These are phyloP conservation scores for Zostera marina DNA, from an alignment of 116 monocot species.

Conservation along the genomic window DNA sequence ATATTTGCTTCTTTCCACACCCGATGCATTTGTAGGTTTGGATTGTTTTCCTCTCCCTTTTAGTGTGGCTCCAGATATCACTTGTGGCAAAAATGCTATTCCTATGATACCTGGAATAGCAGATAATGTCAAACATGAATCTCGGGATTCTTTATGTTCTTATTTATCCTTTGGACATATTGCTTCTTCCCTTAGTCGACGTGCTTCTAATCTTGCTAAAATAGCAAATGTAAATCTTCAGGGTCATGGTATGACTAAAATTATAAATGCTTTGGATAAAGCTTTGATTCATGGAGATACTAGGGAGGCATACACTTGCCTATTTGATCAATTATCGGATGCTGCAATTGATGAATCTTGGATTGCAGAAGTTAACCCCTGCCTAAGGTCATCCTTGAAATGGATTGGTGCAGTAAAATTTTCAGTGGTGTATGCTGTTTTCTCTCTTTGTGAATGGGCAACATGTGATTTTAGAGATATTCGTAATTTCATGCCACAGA, in stretches of 20 bases:
- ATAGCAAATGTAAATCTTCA: constrained; percentile 53
- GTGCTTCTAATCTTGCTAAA: constrained; percentile 60
- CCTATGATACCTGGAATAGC: constrained; percentile 15
- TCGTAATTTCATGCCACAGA: constrained; percentile 27
- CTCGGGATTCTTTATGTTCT: constrained; percentile 32
- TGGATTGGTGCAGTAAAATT: constrained; percentile 61
- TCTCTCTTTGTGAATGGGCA: constrained; percentile 96
- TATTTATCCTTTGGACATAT: constrained; percentile 58
- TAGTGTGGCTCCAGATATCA: constrained; percentile 45
- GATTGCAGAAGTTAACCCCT: constrained; percentile 88
- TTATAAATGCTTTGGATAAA: constrained; percentile 70
- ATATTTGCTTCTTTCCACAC: constrained; percentile 63
- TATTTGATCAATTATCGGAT: constrained; percentile 84
- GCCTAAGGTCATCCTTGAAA: constrained; percentile 65
- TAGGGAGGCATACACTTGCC: constrained; percentile 46
- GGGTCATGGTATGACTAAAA: constrained; percentile 68
- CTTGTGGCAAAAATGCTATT: constrained; percentile 10
- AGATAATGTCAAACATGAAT: constrained; percentile 15
- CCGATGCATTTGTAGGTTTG: constrained; percentile 82
- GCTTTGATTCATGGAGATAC: constrained; percentile 51
- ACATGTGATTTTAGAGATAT: constrained; percentile 88
- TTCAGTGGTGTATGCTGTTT: constrained; percentile 59
- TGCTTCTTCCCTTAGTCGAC: constrained; percentile 51
- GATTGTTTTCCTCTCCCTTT: constrained; percentile 76
- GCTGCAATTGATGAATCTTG: constrained; percentile 51